Evolutionary conservation across 192 early-diverging fungal genomes (phyloP), one percentile per base, ranked within the genome.

Genomic region (Podila epicladia): DNA sequence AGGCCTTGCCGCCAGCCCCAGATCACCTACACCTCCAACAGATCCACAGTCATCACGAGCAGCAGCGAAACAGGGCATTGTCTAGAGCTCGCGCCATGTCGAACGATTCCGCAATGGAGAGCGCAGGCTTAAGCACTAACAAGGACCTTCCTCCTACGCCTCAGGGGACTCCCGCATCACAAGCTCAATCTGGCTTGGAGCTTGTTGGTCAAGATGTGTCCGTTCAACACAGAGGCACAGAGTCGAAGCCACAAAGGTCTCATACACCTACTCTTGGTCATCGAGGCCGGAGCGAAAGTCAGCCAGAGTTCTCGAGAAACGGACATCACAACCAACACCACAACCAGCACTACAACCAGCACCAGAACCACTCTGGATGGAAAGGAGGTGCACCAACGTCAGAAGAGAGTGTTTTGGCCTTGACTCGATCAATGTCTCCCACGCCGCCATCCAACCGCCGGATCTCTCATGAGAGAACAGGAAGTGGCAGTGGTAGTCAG

Each of bases 141-240:
- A 80, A 73, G 37, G 71, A 73, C 19, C 38, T 73, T 4, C 71
- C 77, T 3, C 77, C 77, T 3, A 80, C 77, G 1, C 77, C 77
- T 4, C 38, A 51, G 41, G 45, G n/a, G 6, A 33, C 63, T 29
- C 22, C 37, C 20, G 19, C 62, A 5, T 35, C 64, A 50, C 38
- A 12, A 32, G 19, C 17, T 33, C 73, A 58, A n/a, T 64, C 24
- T 28, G 7, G 24, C 5, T 8, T 53, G 2, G 61, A 64, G 7
- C 4, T 20, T n/a, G 20, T 45, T 29, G 15, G 6, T n/a, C 58
- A 37, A 12, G 64, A 63, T 60, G 28, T 33, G 20, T 24, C 62
- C 22, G 37, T 20, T n/a, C 65, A 58, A 17, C 55, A 62, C 24
- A 11, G 17, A 28, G 19, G 5, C 64, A 62, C 19, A 12, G 33